These are phyloP conservation scores for Stentor coeruleus DNA, from an alignment of 73 alveolate genomes.

Conservation along the genomic window DNA sequence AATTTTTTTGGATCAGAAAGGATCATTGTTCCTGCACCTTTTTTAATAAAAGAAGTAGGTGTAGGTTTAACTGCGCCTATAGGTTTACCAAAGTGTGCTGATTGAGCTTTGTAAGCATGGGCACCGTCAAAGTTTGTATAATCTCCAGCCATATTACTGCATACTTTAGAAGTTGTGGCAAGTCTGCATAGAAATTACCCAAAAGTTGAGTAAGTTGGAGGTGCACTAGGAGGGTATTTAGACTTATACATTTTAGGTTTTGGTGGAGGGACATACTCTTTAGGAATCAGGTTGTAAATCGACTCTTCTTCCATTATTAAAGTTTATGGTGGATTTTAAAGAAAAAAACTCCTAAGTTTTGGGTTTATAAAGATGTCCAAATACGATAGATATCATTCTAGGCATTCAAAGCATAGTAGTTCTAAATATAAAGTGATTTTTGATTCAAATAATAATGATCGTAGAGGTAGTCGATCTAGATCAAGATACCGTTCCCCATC, in stretches of 20 bases:
- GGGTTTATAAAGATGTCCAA: no score
- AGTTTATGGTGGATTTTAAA: no score
- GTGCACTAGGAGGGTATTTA: slow-evolving; percentile 60
- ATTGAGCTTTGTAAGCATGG: slow-evolving; percentile 57
- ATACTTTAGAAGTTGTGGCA: slow-evolving; percentile 21
- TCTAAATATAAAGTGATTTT: neutral
- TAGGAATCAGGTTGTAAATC: slow-evolving; percentile 91
- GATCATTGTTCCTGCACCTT: slow-evolving; percentile 67
- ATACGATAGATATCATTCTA: no score
- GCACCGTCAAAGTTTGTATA: slow-evolving; percentile 54
- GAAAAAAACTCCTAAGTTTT: no score
- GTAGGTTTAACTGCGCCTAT: slow-evolving; percentile 75
- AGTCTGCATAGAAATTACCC: slow-evolving; percentile 24
- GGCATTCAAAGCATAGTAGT: no score
- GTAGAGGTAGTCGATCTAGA: neutral
- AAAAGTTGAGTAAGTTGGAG: slow-evolving; percentile 95
- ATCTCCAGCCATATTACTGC: slow-evolving; percentile 49
- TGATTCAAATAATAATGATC: neutral
- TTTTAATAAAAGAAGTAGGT: slow-evolving; percentile 55
- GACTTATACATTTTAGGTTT: slow-evolving; percentile 78
- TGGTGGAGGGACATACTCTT: slow-evolving; percentile 81
- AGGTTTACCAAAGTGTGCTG: slow-evolving; percentile 71
- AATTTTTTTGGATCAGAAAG: slow-evolving; percentile 31
- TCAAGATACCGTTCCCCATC: slow-evolving; percentile 4
- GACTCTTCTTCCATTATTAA: slow-evolving; percentile 92